Evolutionary conservation across 805 yeast genomes (phyloP).

Genomic region (Yarrowia osloensis): DNA sequence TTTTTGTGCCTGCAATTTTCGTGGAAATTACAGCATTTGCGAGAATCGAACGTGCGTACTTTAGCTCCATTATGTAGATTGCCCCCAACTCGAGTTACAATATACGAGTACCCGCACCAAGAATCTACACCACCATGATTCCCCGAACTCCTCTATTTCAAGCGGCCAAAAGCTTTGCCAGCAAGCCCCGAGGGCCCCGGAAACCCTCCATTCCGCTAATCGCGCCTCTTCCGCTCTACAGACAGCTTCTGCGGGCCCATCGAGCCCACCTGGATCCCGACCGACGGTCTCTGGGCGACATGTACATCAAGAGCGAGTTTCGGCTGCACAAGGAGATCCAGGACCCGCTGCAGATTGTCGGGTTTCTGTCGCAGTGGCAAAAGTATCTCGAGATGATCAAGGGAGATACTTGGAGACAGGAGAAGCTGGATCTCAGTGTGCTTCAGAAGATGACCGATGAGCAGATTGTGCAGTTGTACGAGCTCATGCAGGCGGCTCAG

Average conservation of each 20-base stretch:
- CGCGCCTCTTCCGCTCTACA: slow-evolving; percentile 80
- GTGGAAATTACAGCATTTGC: no score
- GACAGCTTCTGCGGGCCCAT: slow-evolving; percentile 84
- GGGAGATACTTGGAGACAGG: slow-evolving; percentile 64
- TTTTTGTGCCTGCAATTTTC: no score
- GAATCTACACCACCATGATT: neutral
- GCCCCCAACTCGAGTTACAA: no score
- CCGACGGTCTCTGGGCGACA: slow-evolving; percentile 80
- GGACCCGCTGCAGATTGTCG: slow-evolving; percentile 91
- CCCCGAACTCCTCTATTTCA: neutral
- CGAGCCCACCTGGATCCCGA: slow-evolving; percentile 58
- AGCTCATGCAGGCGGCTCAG: slow-evolving; percentile 50
- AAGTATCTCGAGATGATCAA: slow-evolving; percentile 44
- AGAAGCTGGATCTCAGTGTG: slow-evolving; percentile 60
- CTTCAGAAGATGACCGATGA: slow-evolving; percentile 87
- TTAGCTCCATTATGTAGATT: no score
- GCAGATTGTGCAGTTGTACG: slow-evolving; percentile 68
- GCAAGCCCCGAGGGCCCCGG: slow-evolving; percentile 6
- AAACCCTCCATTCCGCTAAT: slow-evolving; percentile 46
- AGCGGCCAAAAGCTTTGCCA: slow-evolving; percentile 14
- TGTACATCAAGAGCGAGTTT: slow-evolving; percentile 87
- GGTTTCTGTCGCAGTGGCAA: slow-evolving; percentile 94
- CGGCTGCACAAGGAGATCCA: slow-evolving; percentile 77
- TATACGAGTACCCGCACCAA: no score
- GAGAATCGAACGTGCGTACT: no score